Evolutionary conservation across 768 basidiomycete species (phyloP), one percentile per base, ranked within the genome.

Genomic region (Mycena indigotica): DNA sequence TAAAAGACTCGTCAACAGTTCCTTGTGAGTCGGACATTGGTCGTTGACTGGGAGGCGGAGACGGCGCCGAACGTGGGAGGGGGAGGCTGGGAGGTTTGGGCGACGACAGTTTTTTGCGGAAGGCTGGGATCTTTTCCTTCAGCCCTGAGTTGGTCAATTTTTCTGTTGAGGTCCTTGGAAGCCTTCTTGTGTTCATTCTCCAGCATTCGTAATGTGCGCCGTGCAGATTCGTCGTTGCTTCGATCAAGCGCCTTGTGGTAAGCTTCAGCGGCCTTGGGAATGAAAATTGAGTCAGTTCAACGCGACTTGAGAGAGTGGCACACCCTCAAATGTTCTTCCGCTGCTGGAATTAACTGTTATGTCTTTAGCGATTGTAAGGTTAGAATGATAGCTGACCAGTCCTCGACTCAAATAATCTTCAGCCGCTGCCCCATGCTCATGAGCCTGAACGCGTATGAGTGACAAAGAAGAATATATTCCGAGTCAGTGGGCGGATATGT

Each of bases 1-100:
- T 92, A 65, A 93, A 94, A 0, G 92, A 93, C 67, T 93, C 92
- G 46, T 93, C 92, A 1, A 89, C 88, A 1, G 86, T 83, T 58
- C 83, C 82, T 61, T 80, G 77, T 26, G 83, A 82, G 59, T 88
- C 80, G 54, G 75, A 71, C 77, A 83, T 75, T 8, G 74, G 73
- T 23, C 76, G 75, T 12, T 74, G 50, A 23, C 68, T 73, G 17
- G 78, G 75, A n/a, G n/a, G n/a, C 10, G 79, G 79, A 3, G 83
- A 81, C 17, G 81, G 77, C 2, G 76, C 78, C 1, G 80, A 68
- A 24, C 75, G 71, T 51, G 77, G 67, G 46, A 66, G 68, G 57
- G 65, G 68, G 61, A 55, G 63, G 54, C 28, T 71, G 72, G 21
- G 70, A 57, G 51, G 74, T 52, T 46, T 73, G 65, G 23, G 62